These are phyloP conservation scores for Rhizomucor miehei DNA, from an alignment of 371 early-diverging fungal genomes.

Conservation along the genomic window DNA sequence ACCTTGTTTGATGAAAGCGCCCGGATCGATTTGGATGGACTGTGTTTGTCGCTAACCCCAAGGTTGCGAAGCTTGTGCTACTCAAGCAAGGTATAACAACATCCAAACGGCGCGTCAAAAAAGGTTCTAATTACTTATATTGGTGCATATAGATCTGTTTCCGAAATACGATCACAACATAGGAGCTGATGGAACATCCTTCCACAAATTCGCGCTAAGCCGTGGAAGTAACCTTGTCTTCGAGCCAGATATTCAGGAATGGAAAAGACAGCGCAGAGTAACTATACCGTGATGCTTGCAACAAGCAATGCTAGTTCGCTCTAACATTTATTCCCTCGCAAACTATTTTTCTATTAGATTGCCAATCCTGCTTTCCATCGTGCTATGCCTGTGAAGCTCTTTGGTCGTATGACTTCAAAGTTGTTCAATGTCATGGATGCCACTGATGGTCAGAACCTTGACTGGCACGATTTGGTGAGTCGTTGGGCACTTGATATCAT, in stretches of 20 bases:
- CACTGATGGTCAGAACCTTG: background rate
- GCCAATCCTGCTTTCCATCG: slow-evolving; percentile 45
- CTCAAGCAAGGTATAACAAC: slow-evolving; percentile 1
- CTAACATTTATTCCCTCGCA: too few relatives aligned
- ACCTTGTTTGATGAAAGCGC: background rate
- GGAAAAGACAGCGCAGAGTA: slow-evolving; percentile 30
- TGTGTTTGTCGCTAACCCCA: slow-evolving; percentile 3
- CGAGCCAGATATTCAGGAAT: background rate
- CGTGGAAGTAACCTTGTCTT: background rate
- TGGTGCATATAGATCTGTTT: background rate
- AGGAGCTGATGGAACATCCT: background rate
- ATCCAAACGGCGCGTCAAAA: too few relatives aligned
- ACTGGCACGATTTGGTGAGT: background rate
- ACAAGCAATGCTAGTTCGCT: too few relatives aligned
- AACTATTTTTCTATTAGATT: slow-evolving; percentile 9
- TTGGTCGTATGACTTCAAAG: slow-evolving; percentile 22
- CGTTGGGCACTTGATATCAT: slow-evolving; percentile 37
- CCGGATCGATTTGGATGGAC: slow-evolving; percentile 3
- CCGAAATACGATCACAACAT: background rate
- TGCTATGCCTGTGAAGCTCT: slow-evolving; percentile 28
- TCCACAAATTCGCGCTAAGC: background rate
- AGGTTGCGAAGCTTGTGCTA: slow-evolving; percentile 12
- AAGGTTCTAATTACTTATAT: too few relatives aligned
- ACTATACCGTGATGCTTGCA: too few relatives aligned
- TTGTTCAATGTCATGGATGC: slow-evolving; percentile 22